Conservation (phyloP, 140 eudicot genomes). For the Senecio squalidus region DNA sequence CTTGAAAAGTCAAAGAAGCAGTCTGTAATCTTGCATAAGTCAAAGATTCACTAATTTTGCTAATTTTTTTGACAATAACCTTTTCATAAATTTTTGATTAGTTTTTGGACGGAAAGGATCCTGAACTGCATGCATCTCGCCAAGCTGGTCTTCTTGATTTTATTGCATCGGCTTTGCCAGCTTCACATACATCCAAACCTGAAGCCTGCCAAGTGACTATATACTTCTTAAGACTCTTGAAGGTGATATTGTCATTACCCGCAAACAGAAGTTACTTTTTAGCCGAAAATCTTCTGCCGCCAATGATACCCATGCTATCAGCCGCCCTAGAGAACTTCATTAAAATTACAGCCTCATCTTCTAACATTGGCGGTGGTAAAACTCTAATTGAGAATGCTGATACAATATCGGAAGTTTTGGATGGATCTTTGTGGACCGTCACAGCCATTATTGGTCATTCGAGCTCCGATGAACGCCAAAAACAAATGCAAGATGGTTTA, state of each 20-base stretch:
- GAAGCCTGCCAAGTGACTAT: conserved; percentile 95
- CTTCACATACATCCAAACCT: conserved; percentile 92
- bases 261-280: conserved; percentile 77
- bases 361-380: conserved; percentile 42
- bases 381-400: conserved; percentile 57
- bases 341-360: conserved; percentile 73
- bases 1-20: conserved; percentile 2
- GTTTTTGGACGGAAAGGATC: conserved; percentile 91
- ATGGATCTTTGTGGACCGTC: conserved; percentile 75
- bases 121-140: conserved; percentile 91
- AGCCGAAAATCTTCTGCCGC: conserved; percentile 87
- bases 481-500: conserved; percentile 86
- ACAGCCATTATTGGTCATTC: conserved; percentile 69
- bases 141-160: conserved; percentile 95
- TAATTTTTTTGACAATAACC: conserved; percentile 4
- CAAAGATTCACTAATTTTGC: too few species aligned
- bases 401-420: conserved; percentile 69
- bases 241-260: conserved; percentile 56
- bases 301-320: conserved; percentile 84
- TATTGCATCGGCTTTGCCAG: conserved; percentile 94
- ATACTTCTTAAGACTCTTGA: conserved; percentile 72
- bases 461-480: conserved; percentile 62
- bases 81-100: conserved; percentile 20
- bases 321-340: conserved; percentile 91
- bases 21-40: too few species aligned